Percentiles rank a stretch among this genome's conserved stretches.
phyloP scores from a whole-genome alignment of 1,284 basidiomycete genomes.

The Phaffia rhodozyma region DNA sequence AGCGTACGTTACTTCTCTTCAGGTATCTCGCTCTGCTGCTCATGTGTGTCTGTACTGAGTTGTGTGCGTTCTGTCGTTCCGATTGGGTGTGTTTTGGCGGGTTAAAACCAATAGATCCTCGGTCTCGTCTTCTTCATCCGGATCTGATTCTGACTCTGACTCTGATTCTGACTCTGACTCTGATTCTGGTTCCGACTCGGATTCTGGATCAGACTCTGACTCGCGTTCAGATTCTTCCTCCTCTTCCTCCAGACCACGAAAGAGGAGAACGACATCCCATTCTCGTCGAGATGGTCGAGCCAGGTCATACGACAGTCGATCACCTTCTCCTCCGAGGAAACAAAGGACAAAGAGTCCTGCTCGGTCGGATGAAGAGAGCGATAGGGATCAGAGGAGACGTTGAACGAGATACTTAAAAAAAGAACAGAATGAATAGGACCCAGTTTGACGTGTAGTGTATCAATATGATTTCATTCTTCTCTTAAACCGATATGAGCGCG shows the following conservation, averaged over 20 bases:
- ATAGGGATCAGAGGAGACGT: too few relatives aligned
- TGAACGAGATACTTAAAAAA: too few relatives aligned
- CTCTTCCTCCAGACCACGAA: slow-evolving; percentile 17
- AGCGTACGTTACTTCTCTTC: slow-evolving; percentile 17
- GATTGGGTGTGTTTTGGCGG: neutral
- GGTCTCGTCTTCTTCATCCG: slow-evolving; percentile 11
- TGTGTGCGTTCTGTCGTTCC: slow-evolving; percentile 12
- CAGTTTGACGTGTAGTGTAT: too few relatives aligned
- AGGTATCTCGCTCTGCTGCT: slow-evolving; percentile 8
- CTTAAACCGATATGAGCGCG: too few relatives aligned
- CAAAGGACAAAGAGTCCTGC: too few relatives aligned
- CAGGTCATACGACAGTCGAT: too few relatives aligned
- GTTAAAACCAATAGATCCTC: neutral
- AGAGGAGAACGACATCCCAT: neutral
- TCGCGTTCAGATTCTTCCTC: slow-evolving; percentile 6
- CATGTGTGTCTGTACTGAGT: neutral
- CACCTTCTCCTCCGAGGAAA: too few relatives aligned
- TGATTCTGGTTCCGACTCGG: slow-evolving; percentile 7
- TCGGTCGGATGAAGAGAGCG: too few relatives aligned
- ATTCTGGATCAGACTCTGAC: neutral
- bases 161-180: slow-evolving; percentile 23
- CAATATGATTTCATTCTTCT: too few relatives aligned
- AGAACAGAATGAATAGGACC: too few relatives aligned
- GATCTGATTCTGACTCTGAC: slow-evolving; percentile 24
- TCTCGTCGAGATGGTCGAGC: neutral